These are phyloP conservation scores for Ettlia oleoabundans DNA, from an alignment of 139 green algal species.

Conservation along the genomic window DNA sequence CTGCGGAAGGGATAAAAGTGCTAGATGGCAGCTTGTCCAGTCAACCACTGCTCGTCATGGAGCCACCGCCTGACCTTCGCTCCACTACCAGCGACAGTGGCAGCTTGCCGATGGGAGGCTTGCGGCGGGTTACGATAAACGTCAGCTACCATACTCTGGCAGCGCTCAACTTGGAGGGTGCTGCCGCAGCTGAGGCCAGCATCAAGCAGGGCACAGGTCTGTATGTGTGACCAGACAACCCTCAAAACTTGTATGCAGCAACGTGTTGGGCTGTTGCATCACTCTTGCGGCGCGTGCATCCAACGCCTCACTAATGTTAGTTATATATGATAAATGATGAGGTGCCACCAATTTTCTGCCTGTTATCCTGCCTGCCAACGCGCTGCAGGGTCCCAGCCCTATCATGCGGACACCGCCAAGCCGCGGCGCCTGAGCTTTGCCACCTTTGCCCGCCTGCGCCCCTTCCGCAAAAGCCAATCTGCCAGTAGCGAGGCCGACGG, in stretches of 20 bases:
- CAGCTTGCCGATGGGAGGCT: background rate
- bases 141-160: conserved; percentile 28
- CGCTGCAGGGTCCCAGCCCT: background rate
- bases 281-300: too few relatives aligned
- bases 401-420: background rate
- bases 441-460: conserved; percentile 9
- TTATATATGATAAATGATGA: too few relatives aligned
- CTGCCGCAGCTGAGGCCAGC: conserved; percentile 1
- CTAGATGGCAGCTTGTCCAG: background rate
- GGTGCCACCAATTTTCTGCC: background rate
- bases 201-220: background rate
- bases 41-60: background rate
- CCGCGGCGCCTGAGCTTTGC: background rate
- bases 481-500: background rate
- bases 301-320: too few relatives aligned
- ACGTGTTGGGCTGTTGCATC: too few relatives aligned
- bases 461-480: background rate
- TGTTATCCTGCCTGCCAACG: background rate
- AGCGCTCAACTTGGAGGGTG: conserved; percentile 32
- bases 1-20: background rate
- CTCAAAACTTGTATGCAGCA: too few relatives aligned
- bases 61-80: background rate
- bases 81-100: background rate
- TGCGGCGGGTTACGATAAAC: background rate
- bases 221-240: too few relatives aligned